Base-by-base conservation (phyloP, 495 filamentous ascomycete species). In the Opeltia flavorubescens region DNA sequence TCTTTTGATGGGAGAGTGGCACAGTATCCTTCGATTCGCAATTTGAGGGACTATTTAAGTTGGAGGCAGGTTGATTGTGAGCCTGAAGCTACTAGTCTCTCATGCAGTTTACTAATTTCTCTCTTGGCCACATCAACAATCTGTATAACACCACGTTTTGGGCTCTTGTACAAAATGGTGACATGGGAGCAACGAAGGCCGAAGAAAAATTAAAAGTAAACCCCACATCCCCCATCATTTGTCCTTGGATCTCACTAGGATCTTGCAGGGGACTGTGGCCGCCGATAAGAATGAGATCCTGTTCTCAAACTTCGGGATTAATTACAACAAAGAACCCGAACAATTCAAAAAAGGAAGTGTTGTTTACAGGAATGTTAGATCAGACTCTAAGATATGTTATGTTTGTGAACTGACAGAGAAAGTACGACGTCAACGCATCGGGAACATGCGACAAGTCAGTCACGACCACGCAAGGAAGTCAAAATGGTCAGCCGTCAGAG, bases 71-170 rank as follows among this genome's bases (percentile, higher is more conserved):
- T 84, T 28, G 91, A 98, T 61, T 96, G 89, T 93, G 59, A 60
- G 81, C 64, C 30, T 17, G 27, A 21, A 8, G 21, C n/a, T 44
- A 12, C 11, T 24, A 7, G 33, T 21, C 48, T 0, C 15, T 48
- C 34, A 26, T 7, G 4, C 13, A 13, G 26, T 12, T 49, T 2
- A 50, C 18, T 46, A 18, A 36, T 25, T n/a, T 4, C 2, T 9
- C 1, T 49, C 20, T 9, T 89, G 86, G 86, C 57, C 91, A 98
- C 61, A 89, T 98, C 54, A 98, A 98, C 62, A 98, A 98, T 58
- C 71, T 96, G 13, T 95, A 94, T 62, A 98, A 98, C 56, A 98
- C 91, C 1, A 89, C 87, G 0, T 96, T 95, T 59, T 96, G 91
- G 91, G 71, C 80, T 0, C 69, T 96, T 56, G 80, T 95, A 21